phyloP scores from a whole-genome alignment of 1,139 yeast species.

The Saccharomycopsis hybrid region DNA sequence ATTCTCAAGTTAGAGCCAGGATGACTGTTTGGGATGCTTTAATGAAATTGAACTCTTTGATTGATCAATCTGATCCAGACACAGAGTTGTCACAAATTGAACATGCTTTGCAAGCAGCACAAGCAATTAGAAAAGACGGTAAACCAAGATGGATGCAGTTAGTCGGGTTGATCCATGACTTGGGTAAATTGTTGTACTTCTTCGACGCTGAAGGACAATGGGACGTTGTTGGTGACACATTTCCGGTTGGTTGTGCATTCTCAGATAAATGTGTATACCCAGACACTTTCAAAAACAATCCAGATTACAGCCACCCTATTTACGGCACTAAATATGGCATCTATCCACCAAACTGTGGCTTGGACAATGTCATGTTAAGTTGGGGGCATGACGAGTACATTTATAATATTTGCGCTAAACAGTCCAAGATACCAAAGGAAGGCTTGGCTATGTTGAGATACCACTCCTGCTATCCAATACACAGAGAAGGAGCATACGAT shows the following conservation, averaged over 20 bases:
- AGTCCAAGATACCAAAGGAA: slow-evolving; percentile 56
- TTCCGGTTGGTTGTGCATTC: slow-evolving; percentile 67
- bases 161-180: slow-evolving; percentile 65
- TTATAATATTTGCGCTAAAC: slow-evolving; percentile 62
- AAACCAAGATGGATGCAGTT: slow-evolving; percentile 73
- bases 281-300: slow-evolving; percentile 53
- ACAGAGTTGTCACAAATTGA: slow-evolving; percentile 70
- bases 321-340: slow-evolving; percentile 64
- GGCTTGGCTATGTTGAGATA: slow-evolving; percentile 70
- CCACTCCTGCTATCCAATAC: slow-evolving; percentile 76
- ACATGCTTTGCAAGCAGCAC: slow-evolving; percentile 72
- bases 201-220: slow-evolving; percentile 71
- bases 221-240: slow-evolving; percentile 78
- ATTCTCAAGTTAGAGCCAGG: slow-evolving; percentile 53
- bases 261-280: slow-evolving; percentile 55
- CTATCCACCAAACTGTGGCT: slow-evolving; percentile 57
- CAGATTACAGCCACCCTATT: slow-evolving; percentile 56
- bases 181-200: slow-evolving; percentile 63
- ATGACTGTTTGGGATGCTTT: slow-evolving; percentile 73
- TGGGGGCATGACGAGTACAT: slow-evolving; percentile 81
- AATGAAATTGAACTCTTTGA: slow-evolving; percentile 50
- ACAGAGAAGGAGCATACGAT: slow-evolving; percentile 60
- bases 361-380: slow-evolving; percentile 64
- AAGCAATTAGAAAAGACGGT: slow-evolving; percentile 60
- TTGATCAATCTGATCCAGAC: slow-evolving; percentile 72